A percentile compares a stretch with the other conserved stretches of the same genome.
Evolutionary conservation across 331 rosid genomes (phyloP).

Genomic region (Pyracantha coccinea): DNA sequence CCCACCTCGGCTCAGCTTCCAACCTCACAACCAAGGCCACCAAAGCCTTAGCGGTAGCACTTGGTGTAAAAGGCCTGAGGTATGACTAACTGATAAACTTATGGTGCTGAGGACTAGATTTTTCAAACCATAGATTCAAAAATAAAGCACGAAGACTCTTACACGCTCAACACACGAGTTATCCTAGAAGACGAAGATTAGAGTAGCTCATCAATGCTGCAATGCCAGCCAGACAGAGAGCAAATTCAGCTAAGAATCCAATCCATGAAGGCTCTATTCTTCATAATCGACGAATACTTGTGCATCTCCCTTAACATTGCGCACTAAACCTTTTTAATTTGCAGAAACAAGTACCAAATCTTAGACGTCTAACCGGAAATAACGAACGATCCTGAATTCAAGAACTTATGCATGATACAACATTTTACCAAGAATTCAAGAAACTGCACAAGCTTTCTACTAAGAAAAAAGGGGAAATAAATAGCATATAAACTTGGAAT

Average conservation of each 20-base stretch:
- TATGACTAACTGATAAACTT: background rate
- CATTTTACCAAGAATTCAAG: too few relatives aligned
- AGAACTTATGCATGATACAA: too few relatives aligned
- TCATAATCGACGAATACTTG: background rate
- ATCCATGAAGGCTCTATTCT: background rate
- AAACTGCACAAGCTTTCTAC: background rate
- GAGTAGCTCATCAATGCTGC: background rate
- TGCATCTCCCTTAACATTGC: background rate
- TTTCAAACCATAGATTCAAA: too few relatives aligned
- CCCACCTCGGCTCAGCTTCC: background rate
- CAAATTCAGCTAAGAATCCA: background rate
- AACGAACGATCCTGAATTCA: background rate
- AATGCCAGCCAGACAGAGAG: background rate
- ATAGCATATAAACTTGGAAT: too few relatives aligned
- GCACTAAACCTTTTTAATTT: background rate
- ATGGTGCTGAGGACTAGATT: background rate
- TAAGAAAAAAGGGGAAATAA: background rate
- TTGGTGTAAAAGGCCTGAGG: background rate
- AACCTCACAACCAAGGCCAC: background rate
- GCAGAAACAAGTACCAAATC: background rate
- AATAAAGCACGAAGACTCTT: too few relatives aligned
- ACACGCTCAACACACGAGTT: too few relatives aligned
- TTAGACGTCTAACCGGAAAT: background rate
- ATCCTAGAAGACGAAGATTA: too few relatives aligned
- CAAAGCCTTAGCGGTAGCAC: background rate